phyloP scores from a whole-genome alignment of 2,329 filamentous ascomycete species.

The Xylaria arbuscula region DNA sequence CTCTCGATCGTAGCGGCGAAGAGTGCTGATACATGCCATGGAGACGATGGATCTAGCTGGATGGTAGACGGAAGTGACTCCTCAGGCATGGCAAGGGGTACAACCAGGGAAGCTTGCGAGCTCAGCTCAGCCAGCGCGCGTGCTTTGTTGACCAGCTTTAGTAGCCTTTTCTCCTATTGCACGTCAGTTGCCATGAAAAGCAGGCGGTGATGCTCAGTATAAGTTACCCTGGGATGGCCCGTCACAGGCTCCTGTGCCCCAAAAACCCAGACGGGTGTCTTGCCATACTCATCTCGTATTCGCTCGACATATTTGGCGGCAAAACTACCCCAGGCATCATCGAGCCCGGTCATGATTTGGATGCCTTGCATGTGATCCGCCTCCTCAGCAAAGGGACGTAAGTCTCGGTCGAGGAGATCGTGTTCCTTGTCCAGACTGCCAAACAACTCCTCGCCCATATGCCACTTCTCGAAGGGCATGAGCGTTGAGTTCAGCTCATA shows the following conservation, averaged over 20 bases:
- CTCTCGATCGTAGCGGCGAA: conserved; percentile 82
- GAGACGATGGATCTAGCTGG: conserved; percentile 69
- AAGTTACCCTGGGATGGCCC: conserved; percentile 63
- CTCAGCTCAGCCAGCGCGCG: conserved; percentile 76
- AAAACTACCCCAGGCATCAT: conserved; percentile 87
- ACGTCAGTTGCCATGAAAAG: conserved; percentile 14
- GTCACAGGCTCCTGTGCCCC: conserved; percentile 74
- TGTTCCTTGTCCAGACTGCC: conserved; percentile 78
- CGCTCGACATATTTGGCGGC: conserved; percentile 78
- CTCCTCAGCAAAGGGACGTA: conserved; percentile 89
- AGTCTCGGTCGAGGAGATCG: conserved; percentile 89
- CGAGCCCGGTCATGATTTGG: conserved; percentile 77
- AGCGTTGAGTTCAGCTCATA: conserved; percentile 84
- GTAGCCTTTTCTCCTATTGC: conserved; percentile 67
- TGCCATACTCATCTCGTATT: conserved; percentile 90
- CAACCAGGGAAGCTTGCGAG: conserved; percentile 77
- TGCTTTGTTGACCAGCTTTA: conserved; percentile 78
- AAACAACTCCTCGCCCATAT: conserved; percentile 80
- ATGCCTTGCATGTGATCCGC: conserved; percentile 92
- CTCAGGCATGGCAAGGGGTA: conserved; percentile 77
- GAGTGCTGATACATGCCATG: conserved; percentile 84
- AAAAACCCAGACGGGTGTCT: conserved; percentile 88
- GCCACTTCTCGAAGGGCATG: conserved; percentile 84
- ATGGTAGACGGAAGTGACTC: conserved; percentile 66
- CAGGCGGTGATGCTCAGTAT: conserved; percentile 10